phyloP scores from a whole-genome alignment of 2,329 filamentous ascomycete genomes.

The Fusarium sororula region DNA sequence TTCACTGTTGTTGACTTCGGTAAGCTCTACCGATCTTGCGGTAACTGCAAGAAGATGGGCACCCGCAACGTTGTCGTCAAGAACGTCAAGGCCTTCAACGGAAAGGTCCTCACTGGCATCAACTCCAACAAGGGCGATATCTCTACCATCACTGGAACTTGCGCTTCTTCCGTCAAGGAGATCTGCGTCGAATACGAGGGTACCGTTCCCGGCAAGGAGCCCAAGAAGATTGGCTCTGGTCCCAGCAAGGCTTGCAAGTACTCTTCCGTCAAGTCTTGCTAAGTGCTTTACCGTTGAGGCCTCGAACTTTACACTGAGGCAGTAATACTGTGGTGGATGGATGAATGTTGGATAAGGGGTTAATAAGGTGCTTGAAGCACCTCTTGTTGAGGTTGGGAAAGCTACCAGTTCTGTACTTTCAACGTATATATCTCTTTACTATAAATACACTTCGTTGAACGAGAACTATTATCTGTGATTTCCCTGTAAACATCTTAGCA shows the following conservation, averaged over 20 bases:
- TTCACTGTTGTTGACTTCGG: constrained; percentile 40
- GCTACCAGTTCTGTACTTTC: neutral
- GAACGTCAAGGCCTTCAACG: constrained; percentile 38
- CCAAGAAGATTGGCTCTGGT: constrained; percentile 37
- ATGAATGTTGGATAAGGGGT: neutral
- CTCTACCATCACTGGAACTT: constrained; percentile 30
- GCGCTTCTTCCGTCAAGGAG: constrained; percentile 35
- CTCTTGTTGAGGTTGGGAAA: neutral
- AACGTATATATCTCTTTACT: constrained; percentile 2
- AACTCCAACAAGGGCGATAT: constrained; percentile 40
- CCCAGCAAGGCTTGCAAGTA: constrained; percentile 36
- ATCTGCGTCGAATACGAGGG: constrained; percentile 39
- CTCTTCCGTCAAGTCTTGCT: constrained; percentile 36
- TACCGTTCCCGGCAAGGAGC: constrained; percentile 38
- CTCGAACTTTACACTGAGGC: neutral
- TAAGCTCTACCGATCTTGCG: constrained; percentile 41
- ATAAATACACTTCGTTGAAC: constrained; percentile 10
- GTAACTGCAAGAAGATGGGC: constrained; percentile 41
- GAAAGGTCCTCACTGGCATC: constrained; percentile 38
- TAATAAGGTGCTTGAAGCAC: neutral
- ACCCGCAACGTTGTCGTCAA: constrained; percentile 39
- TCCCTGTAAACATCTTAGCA: accelerated
- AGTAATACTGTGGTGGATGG: neutral
- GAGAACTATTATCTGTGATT: neutral
- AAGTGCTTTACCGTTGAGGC: neutral